Evolutionary conservation across 495 filamentous ascomycete species (phyloP).

Genomic region (Trichoderma asperelloides): DNA sequence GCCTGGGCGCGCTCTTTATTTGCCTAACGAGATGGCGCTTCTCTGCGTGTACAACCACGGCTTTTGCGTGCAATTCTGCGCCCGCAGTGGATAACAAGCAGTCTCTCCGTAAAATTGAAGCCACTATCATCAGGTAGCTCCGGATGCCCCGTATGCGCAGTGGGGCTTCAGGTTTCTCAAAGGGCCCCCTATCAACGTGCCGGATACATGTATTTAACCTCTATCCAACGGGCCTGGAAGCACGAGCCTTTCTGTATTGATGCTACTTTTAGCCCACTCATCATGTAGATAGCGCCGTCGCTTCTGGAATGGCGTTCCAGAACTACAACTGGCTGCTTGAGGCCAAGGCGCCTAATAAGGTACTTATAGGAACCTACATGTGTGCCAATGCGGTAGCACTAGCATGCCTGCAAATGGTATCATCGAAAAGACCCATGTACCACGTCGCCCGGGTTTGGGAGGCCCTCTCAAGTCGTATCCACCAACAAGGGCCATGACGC

Average conservation of each 20-base stretch:
- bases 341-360: no score
- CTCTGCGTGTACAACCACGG: not conserved
- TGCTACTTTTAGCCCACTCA: not conserved
- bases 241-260: no score
- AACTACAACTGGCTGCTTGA: not conserved
- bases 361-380: no score
- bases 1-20: not conserved
- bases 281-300: not conserved
- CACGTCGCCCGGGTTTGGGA: no score
- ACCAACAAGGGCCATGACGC: no score
- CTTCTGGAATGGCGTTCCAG: not conserved
- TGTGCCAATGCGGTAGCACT: no score
- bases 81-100: not conserved
- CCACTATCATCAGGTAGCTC: conserved; percentile 1
- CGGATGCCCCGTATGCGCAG: not conserved
- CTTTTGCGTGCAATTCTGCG: not conserved
- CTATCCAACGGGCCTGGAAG: no score
- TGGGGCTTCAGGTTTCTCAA: not conserved
- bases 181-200: not conserved
- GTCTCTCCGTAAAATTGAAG: not conserved
- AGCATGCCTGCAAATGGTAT: no score
- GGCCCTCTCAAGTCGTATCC: no score
- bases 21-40: not conserved
- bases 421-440: no score
- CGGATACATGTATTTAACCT: not conserved